Evolutionary conservation across 345 rosid species (phyloP).

Genomic region (Salix udensis): DNA sequence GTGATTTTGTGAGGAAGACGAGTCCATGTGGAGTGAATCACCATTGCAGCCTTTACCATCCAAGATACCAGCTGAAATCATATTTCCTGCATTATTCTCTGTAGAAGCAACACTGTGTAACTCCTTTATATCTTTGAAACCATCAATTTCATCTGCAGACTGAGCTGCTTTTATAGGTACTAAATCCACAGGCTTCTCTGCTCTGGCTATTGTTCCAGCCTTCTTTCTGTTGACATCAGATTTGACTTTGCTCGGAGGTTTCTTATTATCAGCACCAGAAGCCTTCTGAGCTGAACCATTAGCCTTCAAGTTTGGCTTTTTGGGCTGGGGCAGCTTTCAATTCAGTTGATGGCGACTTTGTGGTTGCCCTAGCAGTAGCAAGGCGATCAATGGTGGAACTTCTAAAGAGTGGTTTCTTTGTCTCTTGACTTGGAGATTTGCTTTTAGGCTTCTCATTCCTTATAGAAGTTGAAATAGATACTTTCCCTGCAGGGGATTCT

Average conservation of each 20-base stretch:
- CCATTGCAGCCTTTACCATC: slow-evolving; percentile 23
- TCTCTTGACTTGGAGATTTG: slow-evolving; percentile 37
- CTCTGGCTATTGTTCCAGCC: slow-evolving; percentile 26
- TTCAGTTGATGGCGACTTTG: slow-evolving; percentile 40
- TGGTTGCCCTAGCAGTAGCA: slow-evolving; percentile 51
- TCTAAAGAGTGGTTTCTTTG: slow-evolving; percentile 56
- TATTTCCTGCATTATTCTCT: slow-evolving; percentile 33
- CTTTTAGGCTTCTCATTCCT: slow-evolving; percentile 39
- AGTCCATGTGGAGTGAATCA: slow-evolving; percentile 6
- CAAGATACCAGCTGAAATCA: slow-evolving; percentile 9
- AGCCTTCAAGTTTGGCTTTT: slow-evolving; percentile 39
- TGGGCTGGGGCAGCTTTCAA: slow-evolving; percentile 44
- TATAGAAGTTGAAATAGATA: slow-evolving; percentile 20
- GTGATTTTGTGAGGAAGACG: slow-evolving; percentile 10
- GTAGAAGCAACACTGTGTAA: slow-evolving; percentile 34
- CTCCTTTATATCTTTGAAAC: slow-evolving; percentile 65
- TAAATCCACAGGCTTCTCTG: slow-evolving; percentile 21
- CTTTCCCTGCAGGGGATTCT: slow-evolving; percentile 36
- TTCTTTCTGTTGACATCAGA: slow-evolving; percentile 39
- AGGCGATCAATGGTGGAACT: slow-evolving; percentile 89
- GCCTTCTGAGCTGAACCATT: slow-evolving; percentile 38
- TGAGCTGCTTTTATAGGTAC: slow-evolving; percentile 25
- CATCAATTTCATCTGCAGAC: slow-evolving; percentile 29
- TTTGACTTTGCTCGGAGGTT: slow-evolving; percentile 34
- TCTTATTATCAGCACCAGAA: slow-evolving; percentile 32